Conservation (phyloP, 2,329 filamentous ascomycete genomes). For the Acephala macrosclerotiorum region DNA sequence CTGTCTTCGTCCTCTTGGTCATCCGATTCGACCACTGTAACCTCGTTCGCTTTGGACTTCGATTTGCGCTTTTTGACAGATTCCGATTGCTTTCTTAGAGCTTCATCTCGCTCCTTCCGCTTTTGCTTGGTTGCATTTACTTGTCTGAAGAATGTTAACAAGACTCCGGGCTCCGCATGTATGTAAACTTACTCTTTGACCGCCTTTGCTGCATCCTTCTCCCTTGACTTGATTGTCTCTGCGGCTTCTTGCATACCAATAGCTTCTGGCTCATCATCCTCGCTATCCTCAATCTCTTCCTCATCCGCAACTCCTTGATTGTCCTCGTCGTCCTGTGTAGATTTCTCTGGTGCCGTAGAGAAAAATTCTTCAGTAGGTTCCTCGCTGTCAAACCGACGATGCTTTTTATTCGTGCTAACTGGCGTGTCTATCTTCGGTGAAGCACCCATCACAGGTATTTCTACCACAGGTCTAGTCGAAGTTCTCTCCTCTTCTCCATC, state of each 20-base stretch:
- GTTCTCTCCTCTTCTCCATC: constrained; percentile 23
- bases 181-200: constrained; percentile 38
- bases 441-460: constrained; percentile 32
- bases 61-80: constrained; percentile 37
- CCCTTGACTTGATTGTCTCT: constrained; percentile 30
- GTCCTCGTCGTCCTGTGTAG: constrained; percentile 4
- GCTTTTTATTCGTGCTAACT: constrained; percentile 24
- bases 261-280: constrained; percentile 44
- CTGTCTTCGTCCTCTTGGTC: background rate
- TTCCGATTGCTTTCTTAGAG: constrained; percentile 38
- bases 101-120: constrained; percentile 39
- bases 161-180: background rate
- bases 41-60: constrained; percentile 5
- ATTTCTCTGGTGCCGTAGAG: constrained; percentile 24
- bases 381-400: constrained; percentile 38
- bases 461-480: constrained; percentile 31
- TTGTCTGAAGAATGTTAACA: constrained; percentile 36
- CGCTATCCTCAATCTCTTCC: constrained; percentile 34
- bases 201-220: constrained; percentile 38
- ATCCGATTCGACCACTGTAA: constrained; percentile 7
- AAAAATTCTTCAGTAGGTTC: constrained; percentile 29
- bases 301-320: constrained; percentile 2
- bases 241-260: constrained; percentile 38
- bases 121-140: constrained; percentile 37
- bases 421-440: background rate